phyloP scores from a whole-genome alignment of 2,329 filamentous ascomycete species.

The Cladosporium sp. region DNA sequence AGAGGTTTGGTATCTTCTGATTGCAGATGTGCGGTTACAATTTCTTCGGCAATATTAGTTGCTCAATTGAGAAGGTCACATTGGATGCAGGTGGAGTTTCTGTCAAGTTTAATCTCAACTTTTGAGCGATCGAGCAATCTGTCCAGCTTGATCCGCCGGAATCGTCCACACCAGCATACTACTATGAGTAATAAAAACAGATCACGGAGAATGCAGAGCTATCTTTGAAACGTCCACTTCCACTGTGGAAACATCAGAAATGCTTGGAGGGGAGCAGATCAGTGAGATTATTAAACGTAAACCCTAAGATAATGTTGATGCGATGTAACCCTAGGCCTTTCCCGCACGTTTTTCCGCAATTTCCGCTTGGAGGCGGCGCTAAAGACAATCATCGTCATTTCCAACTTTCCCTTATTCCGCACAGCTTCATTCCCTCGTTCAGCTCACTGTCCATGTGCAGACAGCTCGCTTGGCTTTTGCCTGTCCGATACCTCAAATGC shows the following conservation, averaged over 20 bases:
- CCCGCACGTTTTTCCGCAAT: not conserved
- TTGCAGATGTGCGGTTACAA: not conserved
- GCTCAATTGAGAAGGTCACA: not conserved
- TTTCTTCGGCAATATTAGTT: not conserved
- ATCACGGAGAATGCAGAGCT: not conserved
- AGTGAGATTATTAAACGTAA: not conserved
- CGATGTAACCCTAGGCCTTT: not conserved
- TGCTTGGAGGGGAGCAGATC: not conserved
- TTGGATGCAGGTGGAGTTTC: no score
- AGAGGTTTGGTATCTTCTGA: conserved; percentile 23
- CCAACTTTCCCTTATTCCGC: no score
- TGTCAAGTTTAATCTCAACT: not conserved
- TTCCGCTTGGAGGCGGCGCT: not conserved
- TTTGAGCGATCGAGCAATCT: not conserved
- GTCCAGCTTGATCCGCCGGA: not conserved
- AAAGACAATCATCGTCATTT: no score
- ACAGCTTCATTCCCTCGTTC: no score
- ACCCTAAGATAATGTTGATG: not conserved
- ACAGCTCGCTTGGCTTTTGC: no score
- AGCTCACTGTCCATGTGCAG: no score
- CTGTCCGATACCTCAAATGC: no score
- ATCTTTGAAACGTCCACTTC: not conserved
- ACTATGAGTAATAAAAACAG: not conserved
- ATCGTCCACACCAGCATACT: not conserved
- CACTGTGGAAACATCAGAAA: no score